Base-by-base conservation (phyloP, 2,329 filamentous ascomycete genomes). In the Aspergillus sp. region DNA sequence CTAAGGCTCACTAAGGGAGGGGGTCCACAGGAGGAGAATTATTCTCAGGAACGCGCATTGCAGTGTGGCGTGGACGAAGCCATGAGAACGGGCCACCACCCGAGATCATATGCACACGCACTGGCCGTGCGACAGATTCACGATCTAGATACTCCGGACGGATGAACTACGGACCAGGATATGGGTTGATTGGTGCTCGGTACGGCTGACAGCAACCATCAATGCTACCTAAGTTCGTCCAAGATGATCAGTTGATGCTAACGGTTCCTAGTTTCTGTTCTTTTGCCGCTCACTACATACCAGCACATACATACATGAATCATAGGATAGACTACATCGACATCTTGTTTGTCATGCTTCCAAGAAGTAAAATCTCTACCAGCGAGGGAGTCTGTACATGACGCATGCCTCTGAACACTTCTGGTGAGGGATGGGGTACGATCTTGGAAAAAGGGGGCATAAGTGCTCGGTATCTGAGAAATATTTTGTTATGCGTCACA, bases 101-200 rank as follows among this genome's bases (percentile, higher is more conserved):
- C 32, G 38, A 43, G 47, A 38, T 42, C 43, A 46, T 60, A 58
- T 34, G 49, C 20, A 47, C 54, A 62, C 55, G 54, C 58, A 60
- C 56, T 45, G 47, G 47, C 44, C 46, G 44, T 50, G 48, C 46
- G 45, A 43, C 50, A 50, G 49, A 47, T 42, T 38, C 34, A 38
- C 34, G 34, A n/a, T 17, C 34, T n/a, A 38, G 7, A 13, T 38
- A 38, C 34, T 29, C 7, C 7, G 25, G 25, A 10, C 11, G 25
- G 25, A 29, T 29, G 25, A 29, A 20, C 36, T 31, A 49, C 32
- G 47, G 49, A 54, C 55, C 57, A 54, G 34, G 45, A 20, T 29
- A 49, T 57, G 57, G 59, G 38, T 56, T 49, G 53, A 50, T 56
- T 49, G 53, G 48, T 47, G 44, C 45, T 54, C 53, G 52, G 54